A percentile compares a stretch with the other conserved stretches of the same genome.
These are phyloP conservation scores for Pythium coloratum DNA, from an alignment of 352 stramenopile species.

Conservation along the genomic window DNA sequence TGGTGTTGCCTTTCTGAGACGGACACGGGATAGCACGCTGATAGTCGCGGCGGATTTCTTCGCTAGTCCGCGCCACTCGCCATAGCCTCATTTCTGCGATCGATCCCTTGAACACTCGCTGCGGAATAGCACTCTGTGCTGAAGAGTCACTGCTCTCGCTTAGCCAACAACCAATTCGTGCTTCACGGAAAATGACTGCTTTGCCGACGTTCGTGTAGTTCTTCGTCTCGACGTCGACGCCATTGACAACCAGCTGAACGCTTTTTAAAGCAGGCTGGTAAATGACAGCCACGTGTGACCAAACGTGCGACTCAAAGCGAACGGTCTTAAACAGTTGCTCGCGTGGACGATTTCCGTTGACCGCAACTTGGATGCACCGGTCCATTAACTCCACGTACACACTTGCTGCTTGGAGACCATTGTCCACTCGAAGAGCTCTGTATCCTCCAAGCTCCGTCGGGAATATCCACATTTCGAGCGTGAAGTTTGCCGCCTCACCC, in stretches of 20 bases:
- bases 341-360: constrained; percentile 71
- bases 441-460: constrained; percentile 63
- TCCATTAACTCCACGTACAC: constrained; percentile 76
- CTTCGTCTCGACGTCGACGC: constrained; percentile 34
- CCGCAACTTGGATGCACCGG: constrained; percentile 60
- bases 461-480: constrained; percentile 81
- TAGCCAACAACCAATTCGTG: constrained; percentile 75
- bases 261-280: constrained; percentile 38
- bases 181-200: constrained; percentile 50
- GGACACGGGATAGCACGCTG: constrained; percentile 52
- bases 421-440: constrained; percentile 70
- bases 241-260: constrained; percentile 62
- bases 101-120: constrained; percentile 71
- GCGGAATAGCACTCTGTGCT: constrained; percentile 32
- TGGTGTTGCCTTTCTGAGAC: constrained; percentile 3
- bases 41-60: constrained; percentile 61
- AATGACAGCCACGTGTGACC: constrained; percentile 64
- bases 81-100: constrained; percentile 80
- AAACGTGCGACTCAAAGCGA: constrained; percentile 58
- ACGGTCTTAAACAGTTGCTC: constrained; percentile 64
- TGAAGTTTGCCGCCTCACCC: constrained; percentile 65
- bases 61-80: constrained; percentile 36
- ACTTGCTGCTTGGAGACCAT: constrained; percentile 66
- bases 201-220: constrained; percentile 44
- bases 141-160: constrained; percentile 43